Conservation (phyloP, 2,329 filamentous ascomycete genomes). For the Calonectria crousiana region DNA sequence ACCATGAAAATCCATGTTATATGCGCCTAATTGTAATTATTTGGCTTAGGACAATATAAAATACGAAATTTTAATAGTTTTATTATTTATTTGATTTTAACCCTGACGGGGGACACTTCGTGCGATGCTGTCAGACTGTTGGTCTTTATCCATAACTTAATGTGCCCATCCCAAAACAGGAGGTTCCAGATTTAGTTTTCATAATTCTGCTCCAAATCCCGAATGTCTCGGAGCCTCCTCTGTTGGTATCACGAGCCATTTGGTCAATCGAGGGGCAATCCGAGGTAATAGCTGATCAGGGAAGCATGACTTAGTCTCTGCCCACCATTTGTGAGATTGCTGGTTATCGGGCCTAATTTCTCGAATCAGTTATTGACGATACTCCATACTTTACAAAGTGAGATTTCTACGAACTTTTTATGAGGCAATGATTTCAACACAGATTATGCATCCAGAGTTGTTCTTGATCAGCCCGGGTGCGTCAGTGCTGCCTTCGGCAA, state of each 20-base stretch:
- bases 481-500: not conserved
- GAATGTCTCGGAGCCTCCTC: not conserved
- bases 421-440: not conserved
- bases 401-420: not conserved
- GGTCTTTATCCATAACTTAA: not conserved
- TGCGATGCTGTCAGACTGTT: not conserved
- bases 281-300: no score
- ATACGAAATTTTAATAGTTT: not conserved
- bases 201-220: not conserved
- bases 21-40: not conserved
- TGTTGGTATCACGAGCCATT: not conserved
- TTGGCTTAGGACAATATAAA: not conserved
- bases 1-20: not conserved
- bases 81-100: not conserved
- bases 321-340: not conserved
- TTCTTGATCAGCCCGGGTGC: not conserved
- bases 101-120: not conserved
- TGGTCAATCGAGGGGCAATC: not conserved
- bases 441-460: not conserved
- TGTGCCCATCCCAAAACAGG: not conserved
- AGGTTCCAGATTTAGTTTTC: not conserved
- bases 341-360: not conserved
- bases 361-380: not conserved
- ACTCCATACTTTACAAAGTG: not conserved
- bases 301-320: not conserved